Percentiles rank a stretch among this genome's conserved stretches.
These are phyloP conservation scores for Citrullus mucosospermus DNA, from an alignment of 306 rosid species.

Conservation along the genomic window DNA sequence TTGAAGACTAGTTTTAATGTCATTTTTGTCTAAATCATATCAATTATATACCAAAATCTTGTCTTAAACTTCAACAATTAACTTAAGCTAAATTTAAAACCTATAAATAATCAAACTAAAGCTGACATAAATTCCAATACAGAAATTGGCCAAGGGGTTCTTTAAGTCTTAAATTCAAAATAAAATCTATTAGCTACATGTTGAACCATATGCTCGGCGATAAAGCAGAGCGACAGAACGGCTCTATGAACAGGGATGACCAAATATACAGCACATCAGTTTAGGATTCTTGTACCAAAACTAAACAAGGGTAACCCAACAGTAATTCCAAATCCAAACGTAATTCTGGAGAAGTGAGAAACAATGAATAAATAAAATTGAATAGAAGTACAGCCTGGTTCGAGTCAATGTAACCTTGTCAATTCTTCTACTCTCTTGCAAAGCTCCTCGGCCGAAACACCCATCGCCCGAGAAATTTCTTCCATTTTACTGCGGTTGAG, in stretches of 20 bases:
- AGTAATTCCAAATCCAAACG: background rate
- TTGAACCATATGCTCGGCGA: background rate
- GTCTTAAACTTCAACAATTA: background rate
- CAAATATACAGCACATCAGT: background rate
- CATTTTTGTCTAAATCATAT: too few species aligned
- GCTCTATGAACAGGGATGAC: background rate
- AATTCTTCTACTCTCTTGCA: conserved; percentile 92
- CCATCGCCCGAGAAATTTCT: conserved; percentile 60
- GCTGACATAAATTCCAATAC: background rate
- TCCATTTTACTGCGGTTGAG: conserved; percentile 82
- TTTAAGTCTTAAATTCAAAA: background rate
- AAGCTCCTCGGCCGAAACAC: conserved; percentile 81
- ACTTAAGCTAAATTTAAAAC: background rate
- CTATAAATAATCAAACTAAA: background rate
- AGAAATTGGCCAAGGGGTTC: background rate
- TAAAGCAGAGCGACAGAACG: background rate
- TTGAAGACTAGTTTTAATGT: too few species aligned
- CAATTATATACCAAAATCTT: too few species aligned
- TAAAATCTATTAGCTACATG: background rate
- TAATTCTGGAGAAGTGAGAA: background rate
- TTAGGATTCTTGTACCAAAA: background rate
- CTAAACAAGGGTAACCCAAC: background rate
- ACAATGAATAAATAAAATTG: conserved; percentile 2
- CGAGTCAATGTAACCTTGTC: conserved; percentile 74
- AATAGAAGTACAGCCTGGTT: background rate